These are phyloP conservation scores for Anthoceros angustus DNA, from an alignment of 225 moss, liverwort and hornwort species.

Conservation along the genomic window DNA sequence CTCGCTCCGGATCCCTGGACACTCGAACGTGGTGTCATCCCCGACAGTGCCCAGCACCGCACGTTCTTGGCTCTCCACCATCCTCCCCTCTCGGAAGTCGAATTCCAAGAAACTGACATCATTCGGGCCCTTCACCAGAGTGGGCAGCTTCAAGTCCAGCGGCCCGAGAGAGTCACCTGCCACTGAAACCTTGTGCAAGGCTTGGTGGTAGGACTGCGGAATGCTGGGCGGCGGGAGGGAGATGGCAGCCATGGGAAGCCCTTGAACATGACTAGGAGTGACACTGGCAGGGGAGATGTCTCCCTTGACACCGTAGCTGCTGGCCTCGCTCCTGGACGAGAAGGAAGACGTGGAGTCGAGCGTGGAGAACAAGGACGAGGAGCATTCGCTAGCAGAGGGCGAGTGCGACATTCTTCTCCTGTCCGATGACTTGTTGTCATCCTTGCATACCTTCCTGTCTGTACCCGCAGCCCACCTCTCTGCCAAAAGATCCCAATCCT, in stretches of 20 bases:
- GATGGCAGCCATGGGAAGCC: constrained; percentile 7
- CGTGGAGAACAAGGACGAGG: constrained; percentile 26
- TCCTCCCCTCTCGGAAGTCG: constrained; percentile 26
- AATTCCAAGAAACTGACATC: constrained; percentile 23
- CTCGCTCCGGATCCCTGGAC: constrained; percentile 7
- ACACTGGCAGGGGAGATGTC: constrained; percentile 19
- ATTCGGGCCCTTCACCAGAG: not conserved
- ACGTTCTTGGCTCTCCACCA: constrained; percentile 21
- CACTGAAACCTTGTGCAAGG: constrained; percentile 11
- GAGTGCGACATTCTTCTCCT: constrained; percentile 23
- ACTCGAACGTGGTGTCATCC: constrained; percentile 1
- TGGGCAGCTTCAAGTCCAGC: not conserved
- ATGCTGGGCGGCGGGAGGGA: constrained; percentile 6
- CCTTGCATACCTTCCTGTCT: constrained; percentile 5
- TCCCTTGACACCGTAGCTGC: constrained; percentile 18
- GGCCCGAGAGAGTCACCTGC: constrained; percentile 11
- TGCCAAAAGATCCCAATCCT: constrained; percentile 26
- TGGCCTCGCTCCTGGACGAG: constrained; percentile 27
- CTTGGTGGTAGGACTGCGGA: not conserved
- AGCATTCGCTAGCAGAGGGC: constrained; percentile 24
- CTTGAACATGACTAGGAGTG: constrained; percentile 10
- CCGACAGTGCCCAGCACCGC: not conserved
- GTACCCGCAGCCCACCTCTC: constrained; percentile 16
- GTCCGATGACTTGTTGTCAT: constrained; percentile 11
- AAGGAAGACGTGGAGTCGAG: constrained; percentile 33